Evolutionary conservation across 1,284 basidiomycete species (phyloP).

Genomic region (Amylostereum areolatum): DNA sequence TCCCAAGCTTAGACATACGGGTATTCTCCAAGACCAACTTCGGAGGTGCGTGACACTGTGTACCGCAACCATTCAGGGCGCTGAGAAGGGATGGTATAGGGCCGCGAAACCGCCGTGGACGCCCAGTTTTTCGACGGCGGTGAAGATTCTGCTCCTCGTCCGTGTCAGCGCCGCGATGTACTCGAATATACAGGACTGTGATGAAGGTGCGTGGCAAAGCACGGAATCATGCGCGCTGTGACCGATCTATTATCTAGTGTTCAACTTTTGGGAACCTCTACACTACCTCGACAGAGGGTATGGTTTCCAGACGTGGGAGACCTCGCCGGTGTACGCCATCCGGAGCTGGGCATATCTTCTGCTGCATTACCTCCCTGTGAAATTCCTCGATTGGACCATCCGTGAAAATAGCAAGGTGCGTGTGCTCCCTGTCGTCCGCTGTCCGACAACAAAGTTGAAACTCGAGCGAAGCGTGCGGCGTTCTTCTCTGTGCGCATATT

Average conservation of each 20-base stretch:
- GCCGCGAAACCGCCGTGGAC: conserved; percentile 73
- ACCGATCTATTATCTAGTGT: conserved; percentile 50
- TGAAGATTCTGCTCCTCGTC: conserved; percentile 79
- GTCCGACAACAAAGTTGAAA: background rate
- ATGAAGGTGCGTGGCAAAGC: conserved; percentile 68
- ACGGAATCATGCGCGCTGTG: too few species aligned
- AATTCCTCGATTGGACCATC: conserved; percentile 15
- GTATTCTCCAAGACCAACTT: conserved; percentile 72
- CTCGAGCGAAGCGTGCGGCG: conserved; percentile 51
- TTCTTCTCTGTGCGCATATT: conserved; percentile 88
- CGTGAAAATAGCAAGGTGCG: conserved; percentile 26
- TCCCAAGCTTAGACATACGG: conserved; percentile 43
- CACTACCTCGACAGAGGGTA: conserved; percentile 82
- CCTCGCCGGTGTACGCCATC: conserved; percentile 85
- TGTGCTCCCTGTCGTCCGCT: background rate
- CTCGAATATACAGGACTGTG: conserved; percentile 92
- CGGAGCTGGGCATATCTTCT: conserved; percentile 93
- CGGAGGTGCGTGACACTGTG: conserved; percentile 41
- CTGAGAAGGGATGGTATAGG: conserved; percentile 26
- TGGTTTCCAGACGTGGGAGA: conserved; percentile 98
- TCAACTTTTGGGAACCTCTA: conserved; percentile 98
- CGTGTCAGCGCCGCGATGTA: conserved; percentile 92
- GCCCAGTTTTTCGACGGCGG: conserved; percentile 76
- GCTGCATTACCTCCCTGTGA: conserved; percentile 62
- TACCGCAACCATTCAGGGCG: background rate